Conservation (phyloP, 2,329 filamentous ascomycete species). For the Alternaria sp. region DNA sequence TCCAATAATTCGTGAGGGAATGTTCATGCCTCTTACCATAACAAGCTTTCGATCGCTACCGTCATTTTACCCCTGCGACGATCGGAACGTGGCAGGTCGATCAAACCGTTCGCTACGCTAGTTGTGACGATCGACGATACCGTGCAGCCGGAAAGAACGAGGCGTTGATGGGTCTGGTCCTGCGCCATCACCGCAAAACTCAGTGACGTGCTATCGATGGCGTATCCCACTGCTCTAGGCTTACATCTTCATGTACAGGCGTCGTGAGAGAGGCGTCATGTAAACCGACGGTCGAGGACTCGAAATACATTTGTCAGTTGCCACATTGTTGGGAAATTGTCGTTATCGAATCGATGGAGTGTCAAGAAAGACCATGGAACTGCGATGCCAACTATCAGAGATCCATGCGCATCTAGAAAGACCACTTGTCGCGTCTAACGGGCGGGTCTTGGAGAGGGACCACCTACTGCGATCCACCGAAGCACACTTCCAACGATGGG, state of each 20-base stretch:
- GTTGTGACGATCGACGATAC: background rate
- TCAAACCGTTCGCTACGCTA: background rate
- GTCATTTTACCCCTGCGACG: background rate
- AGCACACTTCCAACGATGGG: background rate
- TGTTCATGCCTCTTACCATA: background rate
- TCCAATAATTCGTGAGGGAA: background rate
- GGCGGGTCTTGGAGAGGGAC: background rate
- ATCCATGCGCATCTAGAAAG: background rate
- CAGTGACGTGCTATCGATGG: background rate
- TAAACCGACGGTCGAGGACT: background rate
- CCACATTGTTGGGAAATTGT: too few species aligned
- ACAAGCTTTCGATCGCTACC: background rate
- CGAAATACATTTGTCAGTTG: background rate
- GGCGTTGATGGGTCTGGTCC: background rate
- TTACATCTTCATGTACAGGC: accelerated
- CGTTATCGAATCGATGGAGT: background rate
- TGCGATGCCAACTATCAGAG: accelerated
- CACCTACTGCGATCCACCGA: background rate
- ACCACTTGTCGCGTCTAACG: background rate
- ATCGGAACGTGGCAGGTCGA: background rate
- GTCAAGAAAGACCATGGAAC: background rate
- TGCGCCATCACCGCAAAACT: background rate
- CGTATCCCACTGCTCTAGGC: background rate
- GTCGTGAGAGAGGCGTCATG: background rate
- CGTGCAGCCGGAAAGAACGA: background rate